Conservation (phyloP, 73 alveolate species). For the Paramecium sexaurelia region DNA sequence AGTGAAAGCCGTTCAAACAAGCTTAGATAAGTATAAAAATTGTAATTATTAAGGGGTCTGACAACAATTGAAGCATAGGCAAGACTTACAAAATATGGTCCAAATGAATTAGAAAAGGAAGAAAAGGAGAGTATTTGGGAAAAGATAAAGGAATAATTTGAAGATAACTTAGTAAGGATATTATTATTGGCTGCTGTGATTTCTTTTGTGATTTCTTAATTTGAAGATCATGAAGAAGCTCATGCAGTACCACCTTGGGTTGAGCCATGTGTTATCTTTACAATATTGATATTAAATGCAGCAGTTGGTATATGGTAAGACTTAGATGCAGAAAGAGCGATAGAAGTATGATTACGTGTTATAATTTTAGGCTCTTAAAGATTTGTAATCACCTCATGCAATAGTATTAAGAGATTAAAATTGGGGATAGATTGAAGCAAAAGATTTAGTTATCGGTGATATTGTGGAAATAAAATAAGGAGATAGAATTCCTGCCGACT, state of each 20-base stretch:
- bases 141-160: slow-evolving; percentile 91
- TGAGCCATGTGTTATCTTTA: slow-evolving; percentile 95
- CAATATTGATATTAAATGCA: slow-evolving; percentile 92
- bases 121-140: slow-evolving; percentile 92
- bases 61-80: background rate
- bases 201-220: slow-evolving; percentile 79
- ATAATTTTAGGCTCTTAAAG: slow-evolving; percentile 80
- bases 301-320: slow-evolving; percentile 95
- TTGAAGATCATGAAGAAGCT: slow-evolving; percentile 63
- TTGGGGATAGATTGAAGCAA: slow-evolving; percentile 88
- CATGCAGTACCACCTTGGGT: slow-evolving; percentile 78
- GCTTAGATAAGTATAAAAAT: background rate
- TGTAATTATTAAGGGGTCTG: background rate
- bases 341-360: slow-evolving; percentile 68
- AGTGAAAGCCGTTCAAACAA: background rate
- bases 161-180: slow-evolving; percentile 91
- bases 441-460: slow-evolving; percentile 94
- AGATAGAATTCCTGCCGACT: slow-evolving; percentile 95
- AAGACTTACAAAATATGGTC: slow-evolving; percentile 77
- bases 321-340: slow-evolving; percentile 96
- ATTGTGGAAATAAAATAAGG: slow-evolving; percentile 86
- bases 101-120: slow-evolving; percentile 85
- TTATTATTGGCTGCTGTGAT: slow-evolving; percentile 93
- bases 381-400: slow-evolving; percentile 84
- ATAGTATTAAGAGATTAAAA: slow-evolving; percentile 78